phyloP scores from a whole-genome alignment of 2,329 filamentous ascomycete genomes.

The Aspergillus sp. region DNA sequence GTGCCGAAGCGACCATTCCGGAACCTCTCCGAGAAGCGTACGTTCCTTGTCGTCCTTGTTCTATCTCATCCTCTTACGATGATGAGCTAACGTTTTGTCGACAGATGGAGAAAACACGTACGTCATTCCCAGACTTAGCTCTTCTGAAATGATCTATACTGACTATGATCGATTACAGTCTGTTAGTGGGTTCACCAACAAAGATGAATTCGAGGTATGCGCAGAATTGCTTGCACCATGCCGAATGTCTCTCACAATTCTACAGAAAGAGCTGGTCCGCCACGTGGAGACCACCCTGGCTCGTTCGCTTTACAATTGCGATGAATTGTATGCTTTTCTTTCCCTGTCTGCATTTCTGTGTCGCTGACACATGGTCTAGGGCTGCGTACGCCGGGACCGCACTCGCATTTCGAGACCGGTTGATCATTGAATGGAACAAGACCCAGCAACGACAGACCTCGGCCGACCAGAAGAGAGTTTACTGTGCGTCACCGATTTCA shows the following conservation, averaged over 20 bases:
- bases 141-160: background rate
- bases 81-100: slow-evolving; percentile 8
- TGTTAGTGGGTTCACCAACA: slow-evolving; percentile 67
- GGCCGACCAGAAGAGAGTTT: slow-evolving; percentile 86
- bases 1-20: slow-evolving; percentile 84
- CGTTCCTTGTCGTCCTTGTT: slow-evolving; percentile 39
- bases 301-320: slow-evolving; percentile 96
- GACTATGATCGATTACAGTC: slow-evolving; percentile 41
- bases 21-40: slow-evolving; percentile 82
- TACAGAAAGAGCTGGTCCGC: slow-evolving; percentile 75
- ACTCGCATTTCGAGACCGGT: slow-evolving; percentile 85
- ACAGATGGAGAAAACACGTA: slow-evolving; percentile 61
- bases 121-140: slow-evolving; percentile 18
- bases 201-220: slow-evolving; percentile 71
- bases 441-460: slow-evolving; percentile 96
- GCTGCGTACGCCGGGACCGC: slow-evolving; percentile 90
- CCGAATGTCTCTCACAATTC: background rate
- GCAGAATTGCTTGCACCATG: slow-evolving; percentile 4
- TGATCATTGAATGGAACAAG: slow-evolving; percentile 96
- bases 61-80: slow-evolving; percentile 11
- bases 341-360: background rate
- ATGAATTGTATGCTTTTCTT: slow-evolving; percentile 61
- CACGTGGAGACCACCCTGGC: slow-evolving; percentile 97
- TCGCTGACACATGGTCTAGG: slow-evolving; percentile 29
- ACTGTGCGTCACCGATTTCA: slow-evolving; percentile 56